phyloP scores from a whole-genome alignment of 2,329 filamentous ascomycete species.

The Cladophialophora immunda region DNA sequence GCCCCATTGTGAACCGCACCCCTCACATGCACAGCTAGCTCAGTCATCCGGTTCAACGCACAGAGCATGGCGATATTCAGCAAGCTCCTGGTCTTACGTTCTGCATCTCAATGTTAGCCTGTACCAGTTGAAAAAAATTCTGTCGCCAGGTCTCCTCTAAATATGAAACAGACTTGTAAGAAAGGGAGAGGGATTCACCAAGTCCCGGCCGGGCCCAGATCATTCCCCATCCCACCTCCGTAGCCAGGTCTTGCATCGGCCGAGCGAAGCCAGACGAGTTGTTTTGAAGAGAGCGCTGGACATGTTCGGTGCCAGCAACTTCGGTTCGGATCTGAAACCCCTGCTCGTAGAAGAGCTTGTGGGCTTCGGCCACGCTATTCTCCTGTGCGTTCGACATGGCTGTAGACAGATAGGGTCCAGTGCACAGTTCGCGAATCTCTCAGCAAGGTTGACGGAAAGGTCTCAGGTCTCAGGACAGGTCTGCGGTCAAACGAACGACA shows the following conservation, averaged over 20 bases:
- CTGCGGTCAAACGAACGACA: neutral
- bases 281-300: constrained; percentile 56
- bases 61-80: constrained; percentile 73
- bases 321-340: constrained; percentile 67
- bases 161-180: neutral
- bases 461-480: neutral
- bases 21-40: constrained; percentile 69
- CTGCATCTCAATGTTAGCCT: constrained; percentile 4
- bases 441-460: neutral
- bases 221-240: constrained; percentile 71
- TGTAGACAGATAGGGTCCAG: neutral
- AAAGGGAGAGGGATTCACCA: constrained; percentile 43
- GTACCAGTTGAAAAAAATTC: neutral
- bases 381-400: constrained; percentile 29
- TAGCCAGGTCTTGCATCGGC: constrained; percentile 69
- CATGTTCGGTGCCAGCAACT: constrained; percentile 69
- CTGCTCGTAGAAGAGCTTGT: constrained; percentile 67
- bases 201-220: constrained; percentile 71
- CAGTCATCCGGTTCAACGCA: constrained; percentile 66
- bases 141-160: neutral
- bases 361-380: constrained; percentile 41
- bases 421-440: neutral
- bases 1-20: constrained; percentile 71
- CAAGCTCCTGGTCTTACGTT: constrained; percentile 66
- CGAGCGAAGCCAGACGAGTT: constrained; percentile 67